Evolutionary conservation across 352 stramenopile genomes (phyloP).

Genomic region (Phytophthora pistaciae): DNA sequence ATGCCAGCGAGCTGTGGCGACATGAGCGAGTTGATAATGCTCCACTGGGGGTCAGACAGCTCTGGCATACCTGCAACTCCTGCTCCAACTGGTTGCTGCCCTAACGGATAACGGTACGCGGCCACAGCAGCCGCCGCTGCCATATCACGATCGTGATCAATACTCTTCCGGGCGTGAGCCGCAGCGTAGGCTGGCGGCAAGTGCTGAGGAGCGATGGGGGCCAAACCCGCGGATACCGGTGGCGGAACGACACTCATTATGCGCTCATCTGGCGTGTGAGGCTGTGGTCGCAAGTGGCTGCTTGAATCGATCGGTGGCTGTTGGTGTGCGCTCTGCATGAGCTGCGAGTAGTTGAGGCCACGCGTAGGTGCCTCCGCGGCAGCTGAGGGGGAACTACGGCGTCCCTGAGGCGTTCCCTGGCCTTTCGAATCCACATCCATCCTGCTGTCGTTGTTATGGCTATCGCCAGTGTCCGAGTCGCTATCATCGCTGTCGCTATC

Average conservation of each 20-base stretch:
- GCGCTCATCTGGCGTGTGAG: slow-evolving; percentile 20
- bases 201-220: slow-evolving; percentile 34
- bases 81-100: slow-evolving; percentile 29
- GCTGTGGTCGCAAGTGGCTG: slow-evolving; percentile 17
- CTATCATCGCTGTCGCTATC: slow-evolving; percentile 57
- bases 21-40: slow-evolving; percentile 81
- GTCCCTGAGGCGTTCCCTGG: slow-evolving; percentile 21
- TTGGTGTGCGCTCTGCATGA: slow-evolving; percentile 42
- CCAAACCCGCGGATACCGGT: slow-evolving; percentile 15
- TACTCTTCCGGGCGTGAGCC: slow-evolving; percentile 28
- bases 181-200: slow-evolving; percentile 37
- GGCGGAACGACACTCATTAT: slow-evolving; percentile 20
- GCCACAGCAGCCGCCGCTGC: slow-evolving; percentile 41
- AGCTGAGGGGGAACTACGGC: slow-evolving; percentile 13
- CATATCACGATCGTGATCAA: slow-evolving; percentile 38
- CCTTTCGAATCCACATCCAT: slow-evolving; percentile 31
- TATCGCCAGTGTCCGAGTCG: slow-evolving; percentile 38
- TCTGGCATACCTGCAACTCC: slow-evolving; percentile 42
- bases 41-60: slow-evolving; percentile 82
- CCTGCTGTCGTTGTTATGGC: slow-evolving; percentile 39
- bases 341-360: slow-evolving; percentile 37
- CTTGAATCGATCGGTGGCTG: slow-evolving; percentile 22
- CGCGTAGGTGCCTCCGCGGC: slow-evolving; percentile 11
- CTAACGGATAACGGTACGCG: slow-evolving; percentile 49
- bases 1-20: slow-evolving; percentile 68